Evolutionary conservation across 441 rosid genomes (phyloP), one percentile per base, ranked within the genome.

Genomic region (Adansonia gregorii): DNA sequence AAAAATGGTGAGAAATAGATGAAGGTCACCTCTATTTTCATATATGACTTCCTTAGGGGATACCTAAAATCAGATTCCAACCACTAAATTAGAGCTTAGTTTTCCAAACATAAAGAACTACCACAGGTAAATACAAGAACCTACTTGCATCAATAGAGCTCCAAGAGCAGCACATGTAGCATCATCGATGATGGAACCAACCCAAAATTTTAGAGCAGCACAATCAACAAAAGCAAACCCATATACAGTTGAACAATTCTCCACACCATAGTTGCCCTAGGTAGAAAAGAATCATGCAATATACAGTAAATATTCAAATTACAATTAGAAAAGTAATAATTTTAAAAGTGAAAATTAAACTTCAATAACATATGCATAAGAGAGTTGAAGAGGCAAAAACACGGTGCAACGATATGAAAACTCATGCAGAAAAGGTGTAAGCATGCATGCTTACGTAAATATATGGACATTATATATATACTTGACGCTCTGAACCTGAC

Each of bases 201-300:
- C 91, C 99, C 98, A 96, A 86, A 94, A 88, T 81, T 82, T 87
- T 78, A 93, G 83, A 79, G 98, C 89, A 81, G 98, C 97, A 83
- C 98, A 96, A 82, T 96, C 99, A 85, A 93, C 96, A 74, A 96
- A 96, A 85, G 98, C 97, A 88, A 94, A 94, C 58, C 99, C 98
- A 88, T 88, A 95, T 56, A 74, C 85, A 73, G 84, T 85, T 84
- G 91, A 86, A 82, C 89, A 75, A 67, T 79, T 80, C 67, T 87
- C 90, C 6, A 74, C 77, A 82, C 86, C 93, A 81, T 22, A 56
- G 79, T 82, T 86, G 31, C 82, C 89, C 97, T 94, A 72, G 59
- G 73, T 64, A 39, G 39, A 67, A 49, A 72, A 79, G 74, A 31
- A 71, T 10, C 49, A 65, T 11, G 67, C 43, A 66, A 49, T 14